These are phyloP conservation scores for Hansfordia pulvinata DNA, from an alignment of 2,329 filamentous ascomycete genomes.

Conservation along the genomic window DNA sequence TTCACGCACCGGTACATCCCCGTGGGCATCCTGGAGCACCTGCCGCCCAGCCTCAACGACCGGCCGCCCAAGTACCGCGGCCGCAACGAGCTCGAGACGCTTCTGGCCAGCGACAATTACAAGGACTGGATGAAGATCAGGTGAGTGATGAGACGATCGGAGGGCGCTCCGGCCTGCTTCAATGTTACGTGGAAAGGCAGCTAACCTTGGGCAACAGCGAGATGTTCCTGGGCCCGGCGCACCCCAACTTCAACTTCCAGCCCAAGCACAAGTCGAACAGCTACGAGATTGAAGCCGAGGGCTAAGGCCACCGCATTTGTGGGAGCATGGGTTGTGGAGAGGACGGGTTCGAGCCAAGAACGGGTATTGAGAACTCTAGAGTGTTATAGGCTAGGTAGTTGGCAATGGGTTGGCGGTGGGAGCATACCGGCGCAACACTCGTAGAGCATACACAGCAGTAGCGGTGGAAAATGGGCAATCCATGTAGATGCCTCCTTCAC, in stretches of 20 bases:
- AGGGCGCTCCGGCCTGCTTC: no score
- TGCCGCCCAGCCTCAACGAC: conserved; percentile 83
- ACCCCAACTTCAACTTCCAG: conserved; percentile 83
- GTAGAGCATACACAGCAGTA: no score
- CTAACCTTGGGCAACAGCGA: conserved; percentile 43
- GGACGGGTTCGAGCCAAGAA: background rate
- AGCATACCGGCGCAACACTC: no score
- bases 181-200: conserved; percentile 1
- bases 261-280: conserved; percentile 96
- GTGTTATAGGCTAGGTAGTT: no score
- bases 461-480: no score
- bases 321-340: background rate
- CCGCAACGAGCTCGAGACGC: conserved; percentile 83
- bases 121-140: conserved; percentile 98
- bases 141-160: conserved; percentile 41
- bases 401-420: no score
- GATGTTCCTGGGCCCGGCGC: conserved; percentile 90
- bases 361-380: background rate
- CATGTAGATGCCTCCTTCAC: no score
- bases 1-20: conserved; percentile 90
- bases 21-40: conserved; percentile 71
- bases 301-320: no score
- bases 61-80: conserved; percentile 74
- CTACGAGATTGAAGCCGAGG: conserved; percentile 71
- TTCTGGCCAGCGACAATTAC: conserved; percentile 82